phyloP scores from a whole-genome alignment of 2,329 filamentous ascomycete genomes.

The Botrytis squamosa region DNA sequence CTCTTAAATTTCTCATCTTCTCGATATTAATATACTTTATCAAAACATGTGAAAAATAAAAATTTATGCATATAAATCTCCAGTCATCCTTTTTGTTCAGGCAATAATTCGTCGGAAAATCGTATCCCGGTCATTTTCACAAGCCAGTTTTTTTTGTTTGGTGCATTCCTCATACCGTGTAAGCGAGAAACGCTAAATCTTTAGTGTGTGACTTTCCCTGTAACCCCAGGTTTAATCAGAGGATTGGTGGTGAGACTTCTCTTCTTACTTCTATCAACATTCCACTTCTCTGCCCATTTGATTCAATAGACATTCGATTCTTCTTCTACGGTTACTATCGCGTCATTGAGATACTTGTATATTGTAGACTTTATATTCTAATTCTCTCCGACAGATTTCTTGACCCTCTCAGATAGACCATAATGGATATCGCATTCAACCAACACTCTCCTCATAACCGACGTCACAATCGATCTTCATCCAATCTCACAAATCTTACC shows the following conservation, averaged over 20 bases:
- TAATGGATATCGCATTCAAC: slow-evolving; percentile 61
- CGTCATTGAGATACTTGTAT: neutral
- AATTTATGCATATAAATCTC: slow-evolving; percentile 15
- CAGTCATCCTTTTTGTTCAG: slow-evolving; percentile 17
- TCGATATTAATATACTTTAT: slow-evolving; percentile 14
- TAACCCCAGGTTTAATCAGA: slow-evolving; percentile 19
- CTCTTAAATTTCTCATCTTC: slow-evolving; percentile 84
- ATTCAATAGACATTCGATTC: slow-evolving; percentile 15
- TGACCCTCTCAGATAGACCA: neutral
- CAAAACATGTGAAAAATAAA: slow-evolving; percentile 7
- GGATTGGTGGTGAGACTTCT: slow-evolving; percentile 17
- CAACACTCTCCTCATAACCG: slow-evolving; percentile 57
- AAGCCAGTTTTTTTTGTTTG: slow-evolving; percentile 24
- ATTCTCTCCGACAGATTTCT: neutral
- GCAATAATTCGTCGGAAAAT: slow-evolving; percentile 18
- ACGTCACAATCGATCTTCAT: slow-evolving; percentile 58
- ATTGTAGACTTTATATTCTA: neutral
- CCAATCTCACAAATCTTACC: slow-evolving; percentile 58
- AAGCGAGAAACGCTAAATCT: slow-evolving; percentile 14
- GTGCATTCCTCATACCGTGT: neutral
- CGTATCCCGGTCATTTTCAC: slow-evolving; percentile 27
- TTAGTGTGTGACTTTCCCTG: neutral
- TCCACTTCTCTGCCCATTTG: slow-evolving; percentile 5
- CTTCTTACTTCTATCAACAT: slow-evolving; percentile 4
- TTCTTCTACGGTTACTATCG: neutral